Evolutionary conservation across 176 grass and related monocot genomes (phyloP).

Genomic region (Otatea glauca): DNA sequence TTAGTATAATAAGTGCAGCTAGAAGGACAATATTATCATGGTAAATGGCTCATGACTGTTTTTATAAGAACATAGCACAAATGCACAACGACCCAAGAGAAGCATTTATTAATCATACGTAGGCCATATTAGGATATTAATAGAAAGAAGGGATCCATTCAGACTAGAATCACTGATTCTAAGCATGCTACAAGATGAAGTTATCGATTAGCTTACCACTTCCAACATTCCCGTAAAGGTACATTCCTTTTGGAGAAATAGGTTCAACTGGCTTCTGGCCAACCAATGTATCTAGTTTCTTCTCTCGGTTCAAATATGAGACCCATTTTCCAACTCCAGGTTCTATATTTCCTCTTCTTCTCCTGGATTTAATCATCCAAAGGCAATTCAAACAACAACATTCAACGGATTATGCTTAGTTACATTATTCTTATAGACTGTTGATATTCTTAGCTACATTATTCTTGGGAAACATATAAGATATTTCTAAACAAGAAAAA

Average conservation of each 20-base stretch:
- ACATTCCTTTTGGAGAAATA: constrained; percentile 80
- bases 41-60: neutral
- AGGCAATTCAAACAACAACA: neutral
- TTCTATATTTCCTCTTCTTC: constrained; percentile 61
- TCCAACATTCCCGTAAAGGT: constrained; percentile 93
- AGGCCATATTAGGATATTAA: neutral
- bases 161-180: constrained; percentile 15
- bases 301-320: constrained; percentile 89
- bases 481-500: neutral
- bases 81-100: neutral
- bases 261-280: constrained; percentile 73
- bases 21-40: neutral
- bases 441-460: neutral
- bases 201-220: constrained; percentile 61
- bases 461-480: neutral
- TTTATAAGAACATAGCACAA: neutral
- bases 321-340: constrained; percentile 97
- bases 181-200: constrained; percentile 7
- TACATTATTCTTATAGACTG: neutral
- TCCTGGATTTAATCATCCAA: constrained; percentile 58
- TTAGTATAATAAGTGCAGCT: constrained; percentile 13
- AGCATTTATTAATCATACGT: neutral
- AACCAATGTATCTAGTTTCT: constrained; percentile 74
- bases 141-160: neutral
- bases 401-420: neutral